Base-by-base conservation (phyloP, 1,284 basidiomycete genomes). In the Neonothopanus nambi region DNA sequence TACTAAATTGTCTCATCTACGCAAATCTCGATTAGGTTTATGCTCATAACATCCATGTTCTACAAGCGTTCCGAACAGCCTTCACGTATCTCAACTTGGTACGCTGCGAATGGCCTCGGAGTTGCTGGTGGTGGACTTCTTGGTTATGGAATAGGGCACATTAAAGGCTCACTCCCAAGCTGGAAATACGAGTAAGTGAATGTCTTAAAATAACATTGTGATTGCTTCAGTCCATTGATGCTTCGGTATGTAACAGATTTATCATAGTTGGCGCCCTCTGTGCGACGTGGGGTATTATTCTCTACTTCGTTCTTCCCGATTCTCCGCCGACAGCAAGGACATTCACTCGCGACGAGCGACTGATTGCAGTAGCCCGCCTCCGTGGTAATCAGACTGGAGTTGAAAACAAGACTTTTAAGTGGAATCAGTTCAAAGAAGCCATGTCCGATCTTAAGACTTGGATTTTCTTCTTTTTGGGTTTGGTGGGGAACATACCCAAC, bases 11-110 rank as follows among this genome's bases (percentile, higher is more conserved):
- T 15, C 36, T 40, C 35, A 33, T 24, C 21, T 26, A 36, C 24
- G n/a, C n/a, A n/a, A 7, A 24, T 24, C 21, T 7, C 21, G 20
- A 30, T 23, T 9, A 58, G 57, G n/a, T 61, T 62, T 36, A 59
- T 75, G 50, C 65, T 76, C 45, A 63, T 72, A 17, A 70, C 68
- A 20, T 57, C 63, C 18, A 70, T 69, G 68, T 76, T 69, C 54
- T 78, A 77, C 60, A 74, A 67, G 13, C 64, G 68, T 6, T 58
- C 55, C n/a, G 72, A 77, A 59, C 70, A 73, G 48, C 67, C 69
- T 13, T 60, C 63, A 2, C 62, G 73, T 5, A 70, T 74, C 17
- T 54, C 57, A 11, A 52, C 42, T 17, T 57, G 59, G 56, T 58
- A 60, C 40, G 51, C 57, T 20, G 56, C 56, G 11, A 65, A 65